Base-by-base conservation (phyloP, 1,284 basidiomycete species). In the Apiotrichum brassicae region DNA sequence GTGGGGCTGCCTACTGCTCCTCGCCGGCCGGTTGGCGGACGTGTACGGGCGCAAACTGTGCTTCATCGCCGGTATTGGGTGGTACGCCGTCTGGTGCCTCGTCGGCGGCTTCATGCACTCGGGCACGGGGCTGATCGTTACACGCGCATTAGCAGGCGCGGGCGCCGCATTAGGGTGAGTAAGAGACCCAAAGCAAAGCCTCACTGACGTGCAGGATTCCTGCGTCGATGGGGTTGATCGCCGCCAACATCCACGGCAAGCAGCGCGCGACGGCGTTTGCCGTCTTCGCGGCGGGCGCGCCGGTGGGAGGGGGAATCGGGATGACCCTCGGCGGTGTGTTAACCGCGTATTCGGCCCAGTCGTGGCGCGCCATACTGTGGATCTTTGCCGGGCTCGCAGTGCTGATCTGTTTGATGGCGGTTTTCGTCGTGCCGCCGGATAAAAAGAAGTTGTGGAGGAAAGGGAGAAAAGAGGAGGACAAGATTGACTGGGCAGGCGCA, bases 21-120 rank as follows among this genome's bases (percentile, higher is more conserved):
- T 71, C 1, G 48, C 54, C 1, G 71, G 71, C 11, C 64, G 61
- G 2, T 56, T 73, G 40, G 69, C 71, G 1, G 71, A 73, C 48
- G 58, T 67, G 22, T 64, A 65, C 34, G 70, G 70, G 3, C 60
- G 66, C 23, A 58, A 61, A 24, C 26, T 43, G 6, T 59, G 67
- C 28, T 73, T 67, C 46, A 48, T 69, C 32, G 30, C 46, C 24
- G 71, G 72, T 20, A 66, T 69, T 49, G 33, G 43, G 6, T 67
- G 64, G 55, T 68, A 69, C 30, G 54, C 59, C 7, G 36, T 61
- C 25, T 64, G 65, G 54, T 65, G 63, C 6, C 53, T 73, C 24
- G 58, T 52, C 5, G 61, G 62, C 13, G 65, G 66, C 1, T 65
- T 72, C 43, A 62, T 66, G 34, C 57, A 61, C 26, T 61, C 57